phyloP scores from a whole-genome alignment of 2,329 filamentous ascomycete genomes.

The Cryphonectria nitschkei region DNA sequence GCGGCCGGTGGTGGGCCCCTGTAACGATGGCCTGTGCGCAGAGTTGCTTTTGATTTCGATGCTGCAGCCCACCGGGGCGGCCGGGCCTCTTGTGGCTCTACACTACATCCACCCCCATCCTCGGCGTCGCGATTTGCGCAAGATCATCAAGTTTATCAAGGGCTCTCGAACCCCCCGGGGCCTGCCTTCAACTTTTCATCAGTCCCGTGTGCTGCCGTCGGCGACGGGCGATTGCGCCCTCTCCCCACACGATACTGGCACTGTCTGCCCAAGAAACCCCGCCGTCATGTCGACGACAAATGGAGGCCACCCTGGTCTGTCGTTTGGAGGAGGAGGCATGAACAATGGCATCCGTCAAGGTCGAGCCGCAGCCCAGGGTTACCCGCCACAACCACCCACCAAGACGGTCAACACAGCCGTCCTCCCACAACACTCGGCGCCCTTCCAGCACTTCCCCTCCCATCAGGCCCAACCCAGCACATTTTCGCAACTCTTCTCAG shows the following conservation, averaged over 20 bases:
- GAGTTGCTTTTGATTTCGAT: background rate
- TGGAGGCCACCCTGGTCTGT: conserved; percentile 54
- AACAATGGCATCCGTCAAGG: conserved; percentile 52
- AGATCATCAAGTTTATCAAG: conserved; percentile 13
- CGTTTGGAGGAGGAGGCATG: conserved; percentile 43
- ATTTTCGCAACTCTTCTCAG: conserved; percentile 58
- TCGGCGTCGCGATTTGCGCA: conserved; percentile 17
- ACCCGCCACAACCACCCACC: conserved; percentile 52
- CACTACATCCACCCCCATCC: conserved; percentile 21
- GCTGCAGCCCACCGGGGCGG: conserved; percentile 4
- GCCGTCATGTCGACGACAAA: conserved; percentile 46
- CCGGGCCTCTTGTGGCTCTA: background rate
- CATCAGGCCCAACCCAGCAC: conserved; percentile 53
- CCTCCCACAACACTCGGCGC: conserved; percentile 55
- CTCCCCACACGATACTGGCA: background rate
- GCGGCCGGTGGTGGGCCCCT: background rate
- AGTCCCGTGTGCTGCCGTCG: conserved; percentile 8
- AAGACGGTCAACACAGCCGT: conserved; percentile 57
- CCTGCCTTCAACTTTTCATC: conserved; percentile 17
- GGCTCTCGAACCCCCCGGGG: background rate
- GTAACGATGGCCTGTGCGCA: conserved; percentile 1
- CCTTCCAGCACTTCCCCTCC: conserved; percentile 59
- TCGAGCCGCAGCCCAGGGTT: conserved; percentile 47
- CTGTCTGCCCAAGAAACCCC: conserved; percentile 4
- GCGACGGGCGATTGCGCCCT: conserved; percentile 8